These are phyloP conservation scores for Pyrenophora seminiperda DNA, from an alignment of 2,329 filamentous ascomycete genomes.

Conservation along the genomic window DNA sequence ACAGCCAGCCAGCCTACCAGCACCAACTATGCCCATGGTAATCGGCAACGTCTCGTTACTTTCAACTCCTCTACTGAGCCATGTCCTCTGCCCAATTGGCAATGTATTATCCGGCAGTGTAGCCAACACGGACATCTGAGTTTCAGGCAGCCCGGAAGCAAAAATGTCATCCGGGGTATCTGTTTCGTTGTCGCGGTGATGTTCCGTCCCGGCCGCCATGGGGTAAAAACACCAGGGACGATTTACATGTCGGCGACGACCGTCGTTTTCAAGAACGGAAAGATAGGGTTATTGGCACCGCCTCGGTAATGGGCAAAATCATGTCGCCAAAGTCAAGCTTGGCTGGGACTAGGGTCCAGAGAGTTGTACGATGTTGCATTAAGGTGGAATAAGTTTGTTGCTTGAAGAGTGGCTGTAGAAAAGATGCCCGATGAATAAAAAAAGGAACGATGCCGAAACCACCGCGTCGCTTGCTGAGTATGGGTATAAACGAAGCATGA, in stretches of 20 bases:
- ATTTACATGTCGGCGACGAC: not conserved
- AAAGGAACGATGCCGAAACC: too few species aligned
- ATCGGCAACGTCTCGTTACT: conserved; percentile 18
- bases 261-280: too few species aligned
- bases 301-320: not conserved
- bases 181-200: conserved; percentile 14
- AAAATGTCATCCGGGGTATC: conserved; percentile 7
- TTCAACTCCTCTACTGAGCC: conserved; percentile 11
- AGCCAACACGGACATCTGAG: conserved; percentile 14
- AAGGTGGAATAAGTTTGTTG: conserved; percentile 5
- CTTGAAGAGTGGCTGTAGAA: not conserved
- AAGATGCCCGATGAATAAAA: not conserved
- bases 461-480: too few species aligned
- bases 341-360: conserved; percentile 1
- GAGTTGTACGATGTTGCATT: conserved; percentile 11
- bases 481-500: too few species aligned
- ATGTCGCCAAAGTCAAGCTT: not conserved
- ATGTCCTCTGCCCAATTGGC: conserved; percentile 16
- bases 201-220: conserved; percentile 12
- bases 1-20: conserved; percentile 14
- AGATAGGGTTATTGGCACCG: conserved; percentile 9
- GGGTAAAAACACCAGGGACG: conserved; percentile 15
- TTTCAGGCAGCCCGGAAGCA: conserved; percentile 7
- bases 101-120: conserved; percentile 15
- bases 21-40: conserved; percentile 19